Evolutionary conservation across 139 green algal species (phyloP).

Genomic region (Picochlorum sp.): DNA sequence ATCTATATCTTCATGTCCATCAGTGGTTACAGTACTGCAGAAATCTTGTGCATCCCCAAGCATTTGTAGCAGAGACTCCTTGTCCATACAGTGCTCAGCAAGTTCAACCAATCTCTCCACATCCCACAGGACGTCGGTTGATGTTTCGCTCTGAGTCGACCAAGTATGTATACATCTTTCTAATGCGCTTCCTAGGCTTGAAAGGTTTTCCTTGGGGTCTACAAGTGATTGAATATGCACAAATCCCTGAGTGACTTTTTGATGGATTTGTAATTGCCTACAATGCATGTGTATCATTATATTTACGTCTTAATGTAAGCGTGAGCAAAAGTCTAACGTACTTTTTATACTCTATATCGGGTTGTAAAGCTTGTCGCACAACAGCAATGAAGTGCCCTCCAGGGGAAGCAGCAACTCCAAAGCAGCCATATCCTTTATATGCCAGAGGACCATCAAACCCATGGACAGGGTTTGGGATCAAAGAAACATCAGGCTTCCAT

Average conservation of each 20-base stretch:
- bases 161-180: background rate
- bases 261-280: conserved; percentile 15
- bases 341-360: conserved; percentile 18
- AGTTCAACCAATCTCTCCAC: background rate
- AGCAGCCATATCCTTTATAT: conserved; percentile 10
- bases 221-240: conserved; percentile 1
- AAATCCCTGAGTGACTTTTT: background rate
- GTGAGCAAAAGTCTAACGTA: conserved; percentile 6
- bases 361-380: background rate
- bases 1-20: background rate
- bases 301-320: too few relatives aligned
- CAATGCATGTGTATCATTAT: conserved; percentile 2
- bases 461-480: background rate
- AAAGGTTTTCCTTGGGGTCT: background rate
- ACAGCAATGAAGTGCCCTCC: conserved; percentile 21
- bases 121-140: background rate
- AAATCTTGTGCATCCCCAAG: too few relatives aligned
- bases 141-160: background rate
- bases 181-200: background rate
- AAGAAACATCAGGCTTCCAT: background rate
- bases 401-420: conserved; percentile 21
- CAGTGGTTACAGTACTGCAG: too few relatives aligned
- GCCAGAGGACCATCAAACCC: conserved; percentile 4
- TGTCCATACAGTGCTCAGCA: too few relatives aligned
- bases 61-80: too few relatives aligned